A percentile compares a stretch with the other conserved stretches of the same genome.
These are phyloP conservation scores for Glycyrrhiza uralensis DNA, from an alignment of 306 rosid species.

Conservation along the genomic window DNA sequence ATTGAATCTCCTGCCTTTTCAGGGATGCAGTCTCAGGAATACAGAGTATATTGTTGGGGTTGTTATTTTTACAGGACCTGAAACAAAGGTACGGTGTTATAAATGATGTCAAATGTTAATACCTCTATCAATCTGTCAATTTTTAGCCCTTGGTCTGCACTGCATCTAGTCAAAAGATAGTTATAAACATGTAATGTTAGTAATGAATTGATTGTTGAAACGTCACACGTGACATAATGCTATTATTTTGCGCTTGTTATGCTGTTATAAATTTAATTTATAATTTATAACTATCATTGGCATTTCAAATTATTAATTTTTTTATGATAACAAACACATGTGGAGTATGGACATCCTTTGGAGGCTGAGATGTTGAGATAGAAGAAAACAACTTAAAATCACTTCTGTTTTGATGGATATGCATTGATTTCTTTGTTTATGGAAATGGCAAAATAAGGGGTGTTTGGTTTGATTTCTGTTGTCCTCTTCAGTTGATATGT, in stretches of 20 bases:
- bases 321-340: not conserved
- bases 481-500: not conserved
- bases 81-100: slow-evolving; percentile 76
- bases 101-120: slow-evolving; percentile 9
- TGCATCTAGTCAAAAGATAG: not conserved
- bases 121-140: not conserved
- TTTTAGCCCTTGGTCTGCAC: slow-evolving; percentile 2
- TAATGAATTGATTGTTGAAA: slow-evolving; percentile 4
- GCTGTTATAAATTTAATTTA: not conserved
- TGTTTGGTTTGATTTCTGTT: not conserved
- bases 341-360: not conserved
- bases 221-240: not conserved
- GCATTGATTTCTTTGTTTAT: not conserved
- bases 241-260: not conserved
- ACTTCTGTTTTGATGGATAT: not conserved
- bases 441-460: not conserved
- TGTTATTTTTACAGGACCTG: slow-evolving; percentile 93
- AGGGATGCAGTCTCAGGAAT: slow-evolving; percentile 99
- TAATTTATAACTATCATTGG: not conserved
- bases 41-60: slow-evolving; percentile 87
- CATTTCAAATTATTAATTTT: not conserved
- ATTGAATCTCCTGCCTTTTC: slow-evolving; percentile 30
- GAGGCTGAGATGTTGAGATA: not conserved
- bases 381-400: not conserved
- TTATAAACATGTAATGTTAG: not conserved